Evolutionary conservation across 192 early-diverging fungal species (phyloP).

Genomic region (Coemansia sp.): DNA sequence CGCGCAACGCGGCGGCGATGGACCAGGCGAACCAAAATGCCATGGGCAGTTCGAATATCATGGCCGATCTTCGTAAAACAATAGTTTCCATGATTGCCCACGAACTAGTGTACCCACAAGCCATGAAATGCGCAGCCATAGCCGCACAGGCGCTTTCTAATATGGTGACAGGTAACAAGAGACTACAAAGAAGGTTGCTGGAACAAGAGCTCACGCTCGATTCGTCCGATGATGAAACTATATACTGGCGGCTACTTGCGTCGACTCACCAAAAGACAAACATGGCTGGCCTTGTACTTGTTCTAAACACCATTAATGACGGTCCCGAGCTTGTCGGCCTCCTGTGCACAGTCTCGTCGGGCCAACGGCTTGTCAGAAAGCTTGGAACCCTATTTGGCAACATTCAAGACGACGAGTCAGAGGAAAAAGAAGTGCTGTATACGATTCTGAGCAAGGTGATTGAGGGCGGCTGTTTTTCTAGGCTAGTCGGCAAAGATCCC

Average conservation of each 20-base stretch:
- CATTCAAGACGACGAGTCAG: slow-evolving; percentile 29
- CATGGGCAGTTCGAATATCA: not conserved
- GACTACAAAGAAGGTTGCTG: slow-evolving; percentile 17
- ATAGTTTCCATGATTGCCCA: slow-evolving; percentile 1
- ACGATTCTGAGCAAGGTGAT: slow-evolving; percentile 25
- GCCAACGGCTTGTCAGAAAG: slow-evolving; percentile 16
- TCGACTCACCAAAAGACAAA: slow-evolving; percentile 25
- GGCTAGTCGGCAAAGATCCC: slow-evolving; percentile 8
- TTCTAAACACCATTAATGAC: slow-evolving; percentile 38
- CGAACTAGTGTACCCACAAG: slow-evolving; percentile 22
- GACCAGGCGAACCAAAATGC: slow-evolving; percentile 26
- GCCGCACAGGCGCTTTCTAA: slow-evolving; percentile 48
- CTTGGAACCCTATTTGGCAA: slow-evolving; percentile 44
- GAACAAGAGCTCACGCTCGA: slow-evolving; percentile 15
- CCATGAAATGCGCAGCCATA: slow-evolving; percentile 15
- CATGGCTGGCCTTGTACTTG: slow-evolving; percentile 34
- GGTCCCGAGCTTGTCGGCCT: not conserved
- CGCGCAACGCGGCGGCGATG: slow-evolving; percentile 48
- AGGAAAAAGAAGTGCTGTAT: slow-evolving; percentile 33
- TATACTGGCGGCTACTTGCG: slow-evolving; percentile 24
- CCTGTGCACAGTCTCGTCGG: slow-evolving; percentile 22
- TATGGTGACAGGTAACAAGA: slow-evolving; percentile 25
- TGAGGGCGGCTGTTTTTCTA: slow-evolving; percentile 8
- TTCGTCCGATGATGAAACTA: not conserved
- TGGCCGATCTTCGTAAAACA: slow-evolving; percentile 12